Evolutionary conservation across 352 stramenopile genomes (phyloP), one percentile per base, ranked within the genome.

Genomic region (Globisporangium alternatum): DNA sequence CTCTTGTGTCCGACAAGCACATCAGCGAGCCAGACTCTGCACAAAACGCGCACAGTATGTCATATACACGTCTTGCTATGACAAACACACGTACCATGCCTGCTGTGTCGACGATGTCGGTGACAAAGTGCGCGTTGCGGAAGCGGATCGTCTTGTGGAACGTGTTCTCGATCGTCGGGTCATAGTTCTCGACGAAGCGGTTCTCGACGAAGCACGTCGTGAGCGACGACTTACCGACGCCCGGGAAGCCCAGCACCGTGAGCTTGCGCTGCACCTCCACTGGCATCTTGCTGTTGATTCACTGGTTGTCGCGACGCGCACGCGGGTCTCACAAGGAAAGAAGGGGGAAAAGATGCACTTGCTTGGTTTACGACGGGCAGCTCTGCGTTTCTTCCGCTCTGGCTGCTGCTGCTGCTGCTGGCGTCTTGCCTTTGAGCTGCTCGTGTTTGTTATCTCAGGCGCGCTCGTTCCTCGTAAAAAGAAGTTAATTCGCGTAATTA

Each of bases 131-230:
- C 22, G 97, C 96, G 70, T 97, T 97, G n/a, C 89, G 80, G 78
- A 98, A 98, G 41, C 93, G 88, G 58, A 98, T 97, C 9, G 90
- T 98, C 81, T 98, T 98, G 80, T 98, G 90, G 68, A 97, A 96
- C 31, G 93, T 98, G 74, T 97, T 98, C 76, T 98, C 96, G 69
- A 98, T 98, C 6, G 96, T 98, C 51, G 96, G 94, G 75, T 98
- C 93, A 70, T 98, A 98, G 72, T 94, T 96, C 68, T 93, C 83
- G 37, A 95, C 77, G 66, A 96, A 97, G 44, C 86, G 81, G 67
- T 95, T 97, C 76, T 96, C 95, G 39, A 98, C 93, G 69, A 98
- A 98, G 66, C 89, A 93, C 63, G 96, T 98, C 45, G 92, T 97
- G 52, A 98, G 76, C 58, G 93, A 98, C 49, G 90, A 97, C 81